Evolutionary conservation across 164 flowering plant genomes (phyloP).

Genomic region (Cinnamomum chago): DNA sequence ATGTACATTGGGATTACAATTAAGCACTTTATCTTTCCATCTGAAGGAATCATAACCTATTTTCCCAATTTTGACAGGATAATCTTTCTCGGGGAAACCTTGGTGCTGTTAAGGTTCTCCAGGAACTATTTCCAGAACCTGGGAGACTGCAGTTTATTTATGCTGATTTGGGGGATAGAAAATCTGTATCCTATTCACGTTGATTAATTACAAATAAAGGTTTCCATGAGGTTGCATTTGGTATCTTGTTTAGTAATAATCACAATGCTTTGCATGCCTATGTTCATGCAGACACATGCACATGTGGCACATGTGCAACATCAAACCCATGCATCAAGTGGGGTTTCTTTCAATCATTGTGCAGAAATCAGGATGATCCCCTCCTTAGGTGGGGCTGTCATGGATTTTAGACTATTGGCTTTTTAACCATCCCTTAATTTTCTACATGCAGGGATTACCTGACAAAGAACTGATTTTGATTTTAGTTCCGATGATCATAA

Average conservation of each 20-base stretch:
- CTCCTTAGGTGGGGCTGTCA: not conserved
- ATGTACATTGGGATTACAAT: not conserved
- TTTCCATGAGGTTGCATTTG: not conserved
- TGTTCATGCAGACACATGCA: not conserved
- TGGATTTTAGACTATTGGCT: not conserved
- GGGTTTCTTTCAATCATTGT: no score
- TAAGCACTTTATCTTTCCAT: not conserved
- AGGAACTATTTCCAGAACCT: slow-evolving; percentile 73
- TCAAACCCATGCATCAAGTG: not conserved
- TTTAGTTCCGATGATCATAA: not conserved
- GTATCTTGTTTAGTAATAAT: not conserved
- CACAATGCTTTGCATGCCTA: not conserved
- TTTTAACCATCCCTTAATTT: not conserved
- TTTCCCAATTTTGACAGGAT: slow-evolving; percentile 41
- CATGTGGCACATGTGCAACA: not conserved
- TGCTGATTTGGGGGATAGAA: slow-evolving; percentile 91
- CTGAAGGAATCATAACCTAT: not conserved
- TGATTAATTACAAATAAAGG: not conserved
- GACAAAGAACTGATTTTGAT: not conserved
- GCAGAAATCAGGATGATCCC: not conserved
- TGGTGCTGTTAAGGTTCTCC: slow-evolving; percentile 77
- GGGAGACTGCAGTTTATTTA: slow-evolving; percentile 90
- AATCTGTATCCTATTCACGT: slow-evolving; percentile 63
- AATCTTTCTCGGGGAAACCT: slow-evolving; percentile 92
- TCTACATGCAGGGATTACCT: not conserved